Conservation (phyloP, 768 basidiomycete species). For the Kwoniella europaea region DNA sequence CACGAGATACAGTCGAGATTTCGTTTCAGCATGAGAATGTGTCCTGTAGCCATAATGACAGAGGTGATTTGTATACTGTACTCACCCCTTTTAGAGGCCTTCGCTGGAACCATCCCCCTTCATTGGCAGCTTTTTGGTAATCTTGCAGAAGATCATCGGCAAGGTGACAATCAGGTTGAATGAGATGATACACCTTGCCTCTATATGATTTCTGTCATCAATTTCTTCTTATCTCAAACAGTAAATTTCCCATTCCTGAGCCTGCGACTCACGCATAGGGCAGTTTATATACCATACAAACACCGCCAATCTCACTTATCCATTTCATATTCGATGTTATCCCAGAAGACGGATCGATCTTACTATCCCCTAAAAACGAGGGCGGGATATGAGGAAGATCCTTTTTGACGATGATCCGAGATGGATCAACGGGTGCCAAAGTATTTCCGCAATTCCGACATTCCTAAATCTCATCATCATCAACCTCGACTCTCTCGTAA, state of each 20-base stretch:
- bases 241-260: no score
- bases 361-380: slow-evolving; percentile 25
- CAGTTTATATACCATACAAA: slow-evolving; percentile 22
- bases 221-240: background rate
- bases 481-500: no score
- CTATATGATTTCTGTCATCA: background rate
- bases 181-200: slow-evolving; percentile 38
- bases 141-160: slow-evolving; percentile 33
- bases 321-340: slow-evolving; percentile 4
- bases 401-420: background rate
- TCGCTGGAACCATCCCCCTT: slow-evolving; percentile 36
- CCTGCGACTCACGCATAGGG: slow-evolving; percentile 16
- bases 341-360: slow-evolving; percentile 10
- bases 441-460: slow-evolving; percentile 31
- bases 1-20: no score
- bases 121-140: slow-evolving; percentile 36
- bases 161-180: background rate
- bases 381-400: background rate
- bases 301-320: background rate
- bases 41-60: no score
- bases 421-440: slow-evolving; percentile 17
- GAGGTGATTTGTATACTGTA: background rate
- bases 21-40: no score
- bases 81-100: slow-evolving; percentile 33
- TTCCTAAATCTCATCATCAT: slow-evolving; percentile 16